phyloP scores from a whole-genome alignment of 2,329 filamentous ascomycete genomes.

The Ilyonectria destructans region DNA sequence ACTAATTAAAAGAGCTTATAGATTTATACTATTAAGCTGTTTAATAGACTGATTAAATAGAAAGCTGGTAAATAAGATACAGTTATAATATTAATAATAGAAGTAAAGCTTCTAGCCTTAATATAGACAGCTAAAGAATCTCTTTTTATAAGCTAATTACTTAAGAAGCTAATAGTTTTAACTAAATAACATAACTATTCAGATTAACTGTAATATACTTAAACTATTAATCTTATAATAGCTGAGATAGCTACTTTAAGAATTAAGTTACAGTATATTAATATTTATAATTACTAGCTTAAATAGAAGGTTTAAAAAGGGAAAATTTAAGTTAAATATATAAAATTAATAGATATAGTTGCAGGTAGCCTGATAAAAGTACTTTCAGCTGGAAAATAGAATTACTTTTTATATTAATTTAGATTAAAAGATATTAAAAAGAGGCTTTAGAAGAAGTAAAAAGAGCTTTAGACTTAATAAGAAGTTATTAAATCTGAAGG shows the following conservation, averaged over 20 bases:
- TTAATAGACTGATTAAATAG: slow-evolving; percentile 8
- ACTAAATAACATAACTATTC: slow-evolving; percentile 6
- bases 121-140: slow-evolving; percentile 10
- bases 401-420: background rate
- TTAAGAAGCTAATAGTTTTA: too few species aligned
- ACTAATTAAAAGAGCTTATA: slow-evolving; percentile 14
- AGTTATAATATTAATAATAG: slow-evolving; percentile 1
- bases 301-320: slow-evolving; percentile 11
- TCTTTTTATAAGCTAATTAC: slow-evolving; percentile 3
- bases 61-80: too few species aligned
- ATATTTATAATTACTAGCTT: too few species aligned
- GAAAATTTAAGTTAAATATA: slow-evolving; percentile 7
- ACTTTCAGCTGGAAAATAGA: background rate
- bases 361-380: background rate
- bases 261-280: too few species aligned
- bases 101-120: slow-evolving; percentile 6
- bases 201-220: slow-evolving; percentile 17
- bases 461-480: background rate
- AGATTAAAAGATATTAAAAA: background rate
- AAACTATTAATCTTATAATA: slow-evolving; percentile 12
- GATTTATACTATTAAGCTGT: slow-evolving; percentile 15
- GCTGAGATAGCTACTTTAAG: slow-evolving; percentile 21
- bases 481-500: background rate
- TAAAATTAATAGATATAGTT: background rate
- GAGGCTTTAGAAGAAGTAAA: background rate